Conservation (phyloP, 225 moss, liverwort and hornwort genomes). For the Takakia lepidozioides region DNA sequence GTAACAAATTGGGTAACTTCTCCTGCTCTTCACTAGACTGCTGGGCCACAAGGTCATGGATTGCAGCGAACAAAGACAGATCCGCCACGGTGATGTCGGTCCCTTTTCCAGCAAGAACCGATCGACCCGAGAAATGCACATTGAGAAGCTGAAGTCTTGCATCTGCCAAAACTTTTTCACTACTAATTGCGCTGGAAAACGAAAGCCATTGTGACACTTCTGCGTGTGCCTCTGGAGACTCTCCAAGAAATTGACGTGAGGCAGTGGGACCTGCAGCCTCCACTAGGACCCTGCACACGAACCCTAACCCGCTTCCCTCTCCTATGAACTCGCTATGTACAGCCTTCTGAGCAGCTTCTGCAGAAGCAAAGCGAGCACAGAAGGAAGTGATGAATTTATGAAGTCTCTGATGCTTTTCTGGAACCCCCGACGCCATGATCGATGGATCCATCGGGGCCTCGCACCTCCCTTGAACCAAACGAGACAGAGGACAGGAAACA, state of each 20-base stretch:
- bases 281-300: slow-evolving; percentile 18
- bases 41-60: slow-evolving; percentile 20
- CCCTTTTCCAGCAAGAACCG: slow-evolving; percentile 33
- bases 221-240: slow-evolving; percentile 12
- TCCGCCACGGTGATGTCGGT: slow-evolving; percentile 35
- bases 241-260: slow-evolving; percentile 14
- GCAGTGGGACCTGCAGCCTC: slow-evolving; percentile 9
- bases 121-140: slow-evolving; percentile 22
- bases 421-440: too few relatives aligned
- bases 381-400: too few relatives aligned
- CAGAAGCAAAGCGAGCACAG: too few relatives aligned
- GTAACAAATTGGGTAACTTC: slow-evolving; percentile 20
- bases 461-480: too few relatives aligned
- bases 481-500: too few relatives aligned
- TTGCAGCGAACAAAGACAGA: slow-evolving; percentile 25
- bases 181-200: slow-evolving; percentile 7
- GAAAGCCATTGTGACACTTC: slow-evolving; percentile 22
- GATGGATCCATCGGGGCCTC: too few relatives aligned
- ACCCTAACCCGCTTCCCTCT: slow-evolving; percentile 8
- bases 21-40: slow-evolving; percentile 11
- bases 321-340: too few relatives aligned
- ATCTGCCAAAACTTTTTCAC: slow-evolving; percentile 3
- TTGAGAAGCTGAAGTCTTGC: slow-evolving; percentile 21
- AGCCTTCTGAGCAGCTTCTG: too few relatives aligned
- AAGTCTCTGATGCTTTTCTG: too few relatives aligned